Base-by-base conservation (phyloP, 1,139 yeast species). In the Scheffersomyces titani region DNA sequence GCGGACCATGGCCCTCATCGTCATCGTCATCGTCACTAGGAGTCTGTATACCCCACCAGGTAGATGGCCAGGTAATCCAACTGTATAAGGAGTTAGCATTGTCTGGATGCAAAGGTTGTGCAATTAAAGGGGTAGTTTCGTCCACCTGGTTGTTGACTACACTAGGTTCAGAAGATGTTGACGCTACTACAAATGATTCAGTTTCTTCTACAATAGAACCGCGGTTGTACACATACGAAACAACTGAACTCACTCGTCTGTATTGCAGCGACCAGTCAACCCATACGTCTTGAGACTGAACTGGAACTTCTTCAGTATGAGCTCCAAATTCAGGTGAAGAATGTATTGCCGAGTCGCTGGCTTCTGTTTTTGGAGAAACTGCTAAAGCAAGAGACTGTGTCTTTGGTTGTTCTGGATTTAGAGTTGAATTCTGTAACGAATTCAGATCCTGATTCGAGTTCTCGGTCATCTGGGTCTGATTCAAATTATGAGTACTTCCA, bases 1-100 rank as follows among this genome's bases (percentile, higher is more conserved):
- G 65, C 9, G 65, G 63, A 16, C 58, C 62, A 19, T 57, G 63
- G 11, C 64, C 68, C 21, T 66, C 70, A 47, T 61, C 65, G 13
- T 57, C 52, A 6, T 66, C 66, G 11, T 65, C 68, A n/a, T 63
- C 65, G 16, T 55, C 54, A 18, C 56, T 40, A 13, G 54, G 47
- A 16, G 49, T 46, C 2, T 59, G n/a, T 19, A 18, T 19, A 2
- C 49, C 49, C 20, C 20, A 46, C 49, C 49, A 46, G 16, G 24
- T 46, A 19, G 49, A 46, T n/a, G 49, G 49, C 49, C 49, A 46
- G 24, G 22, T 22, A 19, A 46, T 46, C 49, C 49, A 46, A n/a
- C 49, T 46, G 22, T 20, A 19, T 9, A 46, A 13, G 22, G 20
- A 7, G 20, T 46, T 20, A 7, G 49, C 5, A 19, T 46, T 22